Evolutionary conservation across 768 basidiomycete species (phyloP).

Genomic region (Infundibulicybe gibba): DNA sequence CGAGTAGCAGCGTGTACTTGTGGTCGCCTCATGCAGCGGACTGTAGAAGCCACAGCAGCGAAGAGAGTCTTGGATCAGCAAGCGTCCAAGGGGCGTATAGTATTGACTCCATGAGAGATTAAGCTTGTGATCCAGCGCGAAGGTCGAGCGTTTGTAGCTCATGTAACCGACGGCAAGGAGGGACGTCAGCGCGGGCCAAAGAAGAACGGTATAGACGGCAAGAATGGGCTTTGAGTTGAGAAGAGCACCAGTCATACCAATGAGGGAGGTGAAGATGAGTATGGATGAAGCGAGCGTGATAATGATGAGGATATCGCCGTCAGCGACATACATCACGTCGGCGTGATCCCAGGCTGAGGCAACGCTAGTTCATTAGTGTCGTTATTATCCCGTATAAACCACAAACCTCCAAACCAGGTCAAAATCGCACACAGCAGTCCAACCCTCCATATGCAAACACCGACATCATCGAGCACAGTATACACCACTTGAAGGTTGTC

Average conservation of each 20-base stretch:
- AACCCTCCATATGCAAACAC: slow-evolving; percentile 53
- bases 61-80: slow-evolving; percentile 57
- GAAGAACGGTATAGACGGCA: slow-evolving; percentile 61
- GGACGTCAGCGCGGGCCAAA: slow-evolving; percentile 60
- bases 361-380: slow-evolving; percentile 1
- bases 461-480: slow-evolving; percentile 50
- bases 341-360: slow-evolving; percentile 53
- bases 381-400: not conserved
- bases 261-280: slow-evolving; percentile 52
- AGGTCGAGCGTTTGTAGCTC: slow-evolving; percentile 56
- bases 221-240: slow-evolving; percentile 68
- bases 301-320: slow-evolving; percentile 51
- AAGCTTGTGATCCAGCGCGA: slow-evolving; percentile 63
- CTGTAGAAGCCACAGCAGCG: slow-evolving; percentile 67
- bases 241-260: slow-evolving; percentile 58
- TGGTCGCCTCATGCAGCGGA: slow-evolving; percentile 55
- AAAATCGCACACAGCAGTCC: slow-evolving; percentile 48
- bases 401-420: slow-evolving; percentile 59
- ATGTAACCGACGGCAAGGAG: slow-evolving; percentile 60
- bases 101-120: slow-evolving; percentile 66
- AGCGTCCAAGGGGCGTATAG: slow-evolving; percentile 50
- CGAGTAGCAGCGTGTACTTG: slow-evolving; percentile 57
- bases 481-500: slow-evolving; percentile 60
- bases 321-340: slow-evolving; percentile 58
- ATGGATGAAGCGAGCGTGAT: slow-evolving; percentile 56